A percentile compares a stretch with the other conserved stretches of the same genome.
Conservation (phyloP, 768 basidiomycete genomes). For the Lentinula edodes region DNA sequence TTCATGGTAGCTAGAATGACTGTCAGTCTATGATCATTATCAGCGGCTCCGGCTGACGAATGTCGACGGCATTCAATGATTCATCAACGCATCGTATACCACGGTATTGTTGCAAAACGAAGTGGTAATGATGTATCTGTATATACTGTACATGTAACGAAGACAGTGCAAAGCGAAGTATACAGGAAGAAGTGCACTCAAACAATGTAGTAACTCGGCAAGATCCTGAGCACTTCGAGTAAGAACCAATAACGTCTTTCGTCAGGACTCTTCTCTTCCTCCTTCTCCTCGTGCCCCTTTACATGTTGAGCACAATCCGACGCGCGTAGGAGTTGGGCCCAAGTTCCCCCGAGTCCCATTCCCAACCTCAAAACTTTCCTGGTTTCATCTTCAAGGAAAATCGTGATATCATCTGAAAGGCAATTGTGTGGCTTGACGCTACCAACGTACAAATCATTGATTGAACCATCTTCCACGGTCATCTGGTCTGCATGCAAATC, state of each 20-base stretch:
- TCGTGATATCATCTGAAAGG: constrained; percentile 50
- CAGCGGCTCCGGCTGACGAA: background rate
- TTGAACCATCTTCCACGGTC: constrained; percentile 4
- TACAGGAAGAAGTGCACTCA: background rate
- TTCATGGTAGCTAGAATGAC: too few species aligned
- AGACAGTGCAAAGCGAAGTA: too few species aligned
- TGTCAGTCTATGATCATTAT: too few species aligned
- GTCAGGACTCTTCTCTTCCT: constrained; percentile 16
- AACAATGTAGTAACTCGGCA: constrained; percentile 45
- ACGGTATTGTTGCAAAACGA: too few species aligned
- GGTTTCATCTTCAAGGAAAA: constrained; percentile 45
- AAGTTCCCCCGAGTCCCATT: constrained; percentile 60
- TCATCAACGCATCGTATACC: too few species aligned
- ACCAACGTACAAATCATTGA: background rate
- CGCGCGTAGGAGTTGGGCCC: constrained; percentile 58
- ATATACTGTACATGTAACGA: too few species aligned
- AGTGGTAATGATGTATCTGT: too few species aligned
- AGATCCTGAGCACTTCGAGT: constrained; percentile 44
- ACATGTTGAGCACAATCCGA: constrained; percentile 11
- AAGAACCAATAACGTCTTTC: constrained; percentile 49
- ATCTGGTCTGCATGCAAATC: background rate
- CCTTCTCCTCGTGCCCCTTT: constrained; percentile 8
- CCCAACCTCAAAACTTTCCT: constrained; percentile 40
- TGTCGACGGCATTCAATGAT: background rate
- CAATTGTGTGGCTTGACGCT: constrained; percentile 38